Evolutionary conservation across 2,329 filamentous ascomycete genomes (phyloP), one percentile per base, ranked within the genome.

Genomic region (Penicillium rolfsii): DNA sequence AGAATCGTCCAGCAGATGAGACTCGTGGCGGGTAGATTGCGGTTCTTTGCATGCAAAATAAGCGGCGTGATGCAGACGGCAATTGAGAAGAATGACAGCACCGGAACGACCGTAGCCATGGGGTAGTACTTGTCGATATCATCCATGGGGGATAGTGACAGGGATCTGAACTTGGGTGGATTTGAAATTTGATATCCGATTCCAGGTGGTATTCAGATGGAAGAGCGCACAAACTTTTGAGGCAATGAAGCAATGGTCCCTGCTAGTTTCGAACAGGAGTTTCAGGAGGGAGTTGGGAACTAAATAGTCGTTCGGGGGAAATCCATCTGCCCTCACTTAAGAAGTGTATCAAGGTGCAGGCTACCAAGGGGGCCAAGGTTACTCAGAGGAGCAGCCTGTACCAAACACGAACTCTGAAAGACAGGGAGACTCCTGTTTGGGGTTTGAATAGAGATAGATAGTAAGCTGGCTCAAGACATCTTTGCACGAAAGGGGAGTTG

Each of bases 11-110:
- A 88, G 54, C 79, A 70, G 52, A 88, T 82, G 38, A 90, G 78
- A 33, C 80, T 82, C 19, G 81, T 80, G 6, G 86, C 84, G 12
- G 86, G 82, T 55, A 88, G 76, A 72, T 90, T 91, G 59, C 80
- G 80, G 64, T 87, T 85, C 55, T 81, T 81, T 61, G 82, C 77
- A 71, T 90, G 88, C 79, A 87, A 85, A 57, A 83, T 71, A 57
- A 89, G 73, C 2, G 88, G 85, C 6, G 85, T 80, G 38, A 85
- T 77, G 67, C 82, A 81, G 54, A 88, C 75, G 24, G 86, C 63
- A 49, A 84, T 76, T 16, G 83, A 73, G 26, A 86, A 64, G 22
- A 82, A 72, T 16, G 83, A 79, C 26, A 87, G 73, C 14, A 80
- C 65, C 1, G 84, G 81, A 38, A 88, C 72, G 14, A 70, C 65